Evolutionary conservation across 306 rosid genomes (phyloP).

Genomic region (Lathyrus oleraceus): DNA sequence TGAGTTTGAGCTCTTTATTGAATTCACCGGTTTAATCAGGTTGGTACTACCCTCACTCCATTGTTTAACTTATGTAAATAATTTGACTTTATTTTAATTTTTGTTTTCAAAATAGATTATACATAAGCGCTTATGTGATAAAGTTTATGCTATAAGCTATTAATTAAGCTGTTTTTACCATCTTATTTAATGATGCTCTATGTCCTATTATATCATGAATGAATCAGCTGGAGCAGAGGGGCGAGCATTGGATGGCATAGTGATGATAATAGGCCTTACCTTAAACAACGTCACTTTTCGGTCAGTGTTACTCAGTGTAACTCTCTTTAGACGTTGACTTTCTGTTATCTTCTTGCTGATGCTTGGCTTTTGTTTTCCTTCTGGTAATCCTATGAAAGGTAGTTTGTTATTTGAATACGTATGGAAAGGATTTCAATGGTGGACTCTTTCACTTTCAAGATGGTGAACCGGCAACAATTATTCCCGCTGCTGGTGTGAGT

Average conservation of each 20-base stretch:
- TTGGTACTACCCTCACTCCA: slow-evolving; percentile 23
- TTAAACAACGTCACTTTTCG: slow-evolving; percentile 80
- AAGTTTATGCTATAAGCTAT: not conserved
- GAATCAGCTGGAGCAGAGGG: slow-evolving; percentile 77
- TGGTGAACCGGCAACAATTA: slow-evolving; percentile 65
- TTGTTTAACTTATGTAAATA: not conserved
- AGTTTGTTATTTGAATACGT: slow-evolving; percentile 80
- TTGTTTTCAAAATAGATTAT: not conserved
- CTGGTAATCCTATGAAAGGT: slow-evolving; percentile 56
- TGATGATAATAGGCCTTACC: slow-evolving; percentile 87
- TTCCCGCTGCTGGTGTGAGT: slow-evolving; percentile 80
- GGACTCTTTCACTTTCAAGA: slow-evolving; percentile 87
- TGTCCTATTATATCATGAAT: not conserved
- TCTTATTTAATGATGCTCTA: not conserved
- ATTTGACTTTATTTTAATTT: not conserved
- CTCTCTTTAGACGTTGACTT: slow-evolving; percentile 11
- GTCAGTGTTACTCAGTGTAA: slow-evolving; percentile 47
- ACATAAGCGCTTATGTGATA: not conserved
- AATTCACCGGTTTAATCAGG: slow-evolving; percentile 96
- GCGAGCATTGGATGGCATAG: slow-evolving; percentile 98
- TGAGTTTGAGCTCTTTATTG: slow-evolving; percentile 75
- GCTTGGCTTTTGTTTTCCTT: slow-evolving; percentile 25
- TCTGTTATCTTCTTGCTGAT: slow-evolving; percentile 28
- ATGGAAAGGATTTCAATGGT: slow-evolving; percentile 71
- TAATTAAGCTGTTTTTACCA: not conserved